Evolutionary conservation across 257 asterid species (phyloP).

Genomic region (Capsicum rhomboideum): DNA sequence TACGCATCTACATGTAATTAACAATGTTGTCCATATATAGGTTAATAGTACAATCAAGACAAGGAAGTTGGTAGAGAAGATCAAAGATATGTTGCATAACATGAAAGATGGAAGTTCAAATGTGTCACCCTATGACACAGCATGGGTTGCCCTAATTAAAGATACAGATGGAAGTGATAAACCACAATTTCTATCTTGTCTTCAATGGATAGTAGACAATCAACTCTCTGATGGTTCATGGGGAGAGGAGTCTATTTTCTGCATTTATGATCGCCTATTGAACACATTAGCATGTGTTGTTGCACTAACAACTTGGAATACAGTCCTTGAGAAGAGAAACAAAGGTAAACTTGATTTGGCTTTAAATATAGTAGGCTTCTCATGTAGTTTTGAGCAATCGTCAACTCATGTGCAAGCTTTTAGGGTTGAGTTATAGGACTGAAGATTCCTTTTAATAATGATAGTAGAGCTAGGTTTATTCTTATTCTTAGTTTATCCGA

Average conservation of each 20-base stretch:
- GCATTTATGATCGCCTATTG: constrained; percentile 20
- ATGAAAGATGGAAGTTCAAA: constrained; percentile 36
- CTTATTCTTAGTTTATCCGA: too few species aligned
- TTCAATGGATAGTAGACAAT: constrained; percentile 32
- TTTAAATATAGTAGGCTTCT: too few species aligned
- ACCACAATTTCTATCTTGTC: constrained; percentile 31
- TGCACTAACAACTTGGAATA: constrained; percentile 33
- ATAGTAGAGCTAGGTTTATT: too few species aligned
- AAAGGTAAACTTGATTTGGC: constrained; percentile 10
- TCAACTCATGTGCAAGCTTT: too few species aligned
- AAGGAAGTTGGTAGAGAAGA: neutral
- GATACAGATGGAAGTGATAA: neutral
- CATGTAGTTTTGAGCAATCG: too few species aligned
- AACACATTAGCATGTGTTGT: constrained; percentile 41
- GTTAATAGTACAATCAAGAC: neutral
- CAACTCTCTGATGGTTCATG: constrained; percentile 43
- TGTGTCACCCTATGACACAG: constrained; percentile 41
- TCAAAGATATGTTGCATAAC: constrained; percentile 6
- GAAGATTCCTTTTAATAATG: too few species aligned
- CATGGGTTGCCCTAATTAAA: constrained; percentile 30
- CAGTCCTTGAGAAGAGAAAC: constrained; percentile 5
- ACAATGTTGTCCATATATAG: neutral
- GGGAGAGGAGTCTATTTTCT: constrained; percentile 22
- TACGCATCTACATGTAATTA: neutral
- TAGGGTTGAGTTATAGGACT: too few species aligned